Base-by-base conservation (phyloP, 1,284 basidiomycete genomes). In the Hymenochaete sp. region DNA sequence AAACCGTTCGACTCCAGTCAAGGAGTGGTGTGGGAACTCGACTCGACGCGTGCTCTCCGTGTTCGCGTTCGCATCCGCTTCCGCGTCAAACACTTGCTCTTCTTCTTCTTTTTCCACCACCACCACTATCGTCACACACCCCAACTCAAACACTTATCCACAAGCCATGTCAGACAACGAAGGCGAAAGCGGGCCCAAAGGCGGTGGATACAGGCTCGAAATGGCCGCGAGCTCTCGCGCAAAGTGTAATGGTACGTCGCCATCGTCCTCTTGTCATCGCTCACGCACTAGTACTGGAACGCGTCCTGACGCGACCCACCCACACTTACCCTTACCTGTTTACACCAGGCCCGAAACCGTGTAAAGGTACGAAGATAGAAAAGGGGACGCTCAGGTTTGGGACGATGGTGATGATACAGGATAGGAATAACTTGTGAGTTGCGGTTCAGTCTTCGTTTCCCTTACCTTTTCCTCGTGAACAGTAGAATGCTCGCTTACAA, bases 201-300 rank as follows among this genome's bases (percentile, higher is more conserved):
- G 72, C 51, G 60, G 71, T 40, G 82, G 79, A 52, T 90, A 90
- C 65, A 77, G 86, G 55, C 66, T 91, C 42, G 88, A 91, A 63
- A 85, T 86, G 61, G 75, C 85, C 40, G 50, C 64, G 31, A 76
- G 73, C 47, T 67, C 65, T 49, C 73, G 89, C 45, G 71, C 91
- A 18, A 82, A 79, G 60, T 95, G 90, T 68, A 91, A 88, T 70
- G 90, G 90, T 83, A 48, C 47, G 72, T 63, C n/a, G n/a, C n/a
- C n/a, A n/a, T n/a, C n/a, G n/a, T n/a, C n/a, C n/a, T n/a, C n/a
- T n/a, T n/a, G n/a, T n/a, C n/a, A n/a, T n/a, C n/a, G n/a, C n/a
- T n/a, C n/a, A n/a, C n/a, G n/a, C n/a, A n/a, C n/a, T n/a, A n/a
- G n/a, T n/a, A n/a, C n/a, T n/a, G n/a, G n/a, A n/a, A n/a, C n/a